A percentile compares a stretch with the other conserved stretches of the same genome.
Evolutionary conservation across 2,329 filamentous ascomycete genomes (phyloP).

Genomic region (Aciculosporium take): DNA sequence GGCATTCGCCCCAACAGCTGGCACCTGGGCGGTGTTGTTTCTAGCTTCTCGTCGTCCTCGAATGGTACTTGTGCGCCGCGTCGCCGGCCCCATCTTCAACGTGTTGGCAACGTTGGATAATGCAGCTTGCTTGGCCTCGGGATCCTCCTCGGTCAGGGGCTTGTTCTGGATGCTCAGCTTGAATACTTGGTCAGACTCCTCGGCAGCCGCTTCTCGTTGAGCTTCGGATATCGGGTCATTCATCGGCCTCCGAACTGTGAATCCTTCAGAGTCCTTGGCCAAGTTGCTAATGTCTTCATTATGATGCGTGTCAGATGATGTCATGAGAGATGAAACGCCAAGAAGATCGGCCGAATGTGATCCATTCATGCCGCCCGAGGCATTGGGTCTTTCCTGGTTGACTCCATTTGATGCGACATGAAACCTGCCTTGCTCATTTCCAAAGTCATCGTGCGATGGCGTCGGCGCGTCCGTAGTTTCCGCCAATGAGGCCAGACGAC

Average conservation of each 20-base stretch:
- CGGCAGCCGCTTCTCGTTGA: conserved; percentile 44
- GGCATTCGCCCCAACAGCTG: conserved; percentile 20
- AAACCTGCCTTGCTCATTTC: conserved; percentile 12
- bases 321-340: conserved; percentile 37
- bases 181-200: conserved; percentile 53
- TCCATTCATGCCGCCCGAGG: conserved; percentile 34
- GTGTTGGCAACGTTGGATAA: conserved; percentile 63
- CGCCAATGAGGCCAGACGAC: conserved; percentile 40
- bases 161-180: conserved; percentile 69
- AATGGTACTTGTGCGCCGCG: conserved; percentile 59
- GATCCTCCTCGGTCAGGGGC: conserved; percentile 65
- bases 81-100: conserved; percentile 50
- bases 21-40: conserved; percentile 82
- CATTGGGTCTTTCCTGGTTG: conserved; percentile 16
- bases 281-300: conserved; percentile 22
- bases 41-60: conserved; percentile 82
- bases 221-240: conserved; percentile 58
- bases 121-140: conserved; percentile 57
- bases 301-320: conserved; percentile 33
- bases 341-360: conserved; percentile 30
- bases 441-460: conserved; percentile 14
- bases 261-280: conserved; percentile 58
- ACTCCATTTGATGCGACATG: conserved; percentile 34
- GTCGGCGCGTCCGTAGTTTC: conserved; percentile 36
- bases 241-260: conserved; percentile 51